Percentiles rank a stretch among this genome's conserved stretches.
Evolutionary conservation across 306 rosid species (phyloP).

Genomic region (Prunus mume): DNA sequence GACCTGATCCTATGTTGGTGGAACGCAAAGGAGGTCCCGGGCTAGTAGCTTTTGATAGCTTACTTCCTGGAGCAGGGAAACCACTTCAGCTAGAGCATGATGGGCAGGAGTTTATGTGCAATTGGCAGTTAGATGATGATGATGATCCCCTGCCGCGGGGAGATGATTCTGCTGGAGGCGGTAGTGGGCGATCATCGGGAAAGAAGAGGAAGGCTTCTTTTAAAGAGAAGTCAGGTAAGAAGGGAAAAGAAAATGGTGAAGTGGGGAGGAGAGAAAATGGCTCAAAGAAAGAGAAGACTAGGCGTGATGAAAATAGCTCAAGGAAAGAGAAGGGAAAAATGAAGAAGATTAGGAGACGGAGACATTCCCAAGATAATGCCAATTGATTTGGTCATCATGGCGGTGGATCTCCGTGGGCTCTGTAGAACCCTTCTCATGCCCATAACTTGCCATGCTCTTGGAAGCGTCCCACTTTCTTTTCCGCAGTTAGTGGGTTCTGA

Average conservation of each 20-base stretch:
- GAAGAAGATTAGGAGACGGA: conserved; percentile 36
- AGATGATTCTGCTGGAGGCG: conserved; percentile 21
- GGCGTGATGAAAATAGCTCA: conserved; percentile 37
- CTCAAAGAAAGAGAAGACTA: conserved; percentile 30
- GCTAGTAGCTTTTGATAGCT: conserved; percentile 56
- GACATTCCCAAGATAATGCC: conserved; percentile 23
- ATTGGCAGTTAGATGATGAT: conserved; percentile 73
- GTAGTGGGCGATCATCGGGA: conserved; percentile 36
- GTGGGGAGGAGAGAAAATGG: conserved; percentile 33
- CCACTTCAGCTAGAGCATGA: conserved; percentile 43
- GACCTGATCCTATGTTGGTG: conserved; percentile 68
- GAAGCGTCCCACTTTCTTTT: neutral
- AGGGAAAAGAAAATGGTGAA: conserved; percentile 41
- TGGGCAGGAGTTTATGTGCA: conserved; percentile 55
- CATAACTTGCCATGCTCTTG: neutral
- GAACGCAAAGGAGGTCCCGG: conserved; percentile 87
- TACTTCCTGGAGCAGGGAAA: conserved; percentile 97
- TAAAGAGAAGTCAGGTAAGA: conserved; percentile 49
- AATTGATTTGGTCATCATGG: conserved; percentile 21
- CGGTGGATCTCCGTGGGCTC: conserved; percentile 29
- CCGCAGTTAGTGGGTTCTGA: neutral
- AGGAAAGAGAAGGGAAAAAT: conserved; percentile 29
- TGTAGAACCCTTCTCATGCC: conserved; percentile 13
- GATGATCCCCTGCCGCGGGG: conserved; percentile 82
- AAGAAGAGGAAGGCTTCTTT: conserved; percentile 56